Evolutionary conservation across 2,329 filamentous ascomycete species (phyloP).

Genomic region (Exserohilum turcica): DNA sequence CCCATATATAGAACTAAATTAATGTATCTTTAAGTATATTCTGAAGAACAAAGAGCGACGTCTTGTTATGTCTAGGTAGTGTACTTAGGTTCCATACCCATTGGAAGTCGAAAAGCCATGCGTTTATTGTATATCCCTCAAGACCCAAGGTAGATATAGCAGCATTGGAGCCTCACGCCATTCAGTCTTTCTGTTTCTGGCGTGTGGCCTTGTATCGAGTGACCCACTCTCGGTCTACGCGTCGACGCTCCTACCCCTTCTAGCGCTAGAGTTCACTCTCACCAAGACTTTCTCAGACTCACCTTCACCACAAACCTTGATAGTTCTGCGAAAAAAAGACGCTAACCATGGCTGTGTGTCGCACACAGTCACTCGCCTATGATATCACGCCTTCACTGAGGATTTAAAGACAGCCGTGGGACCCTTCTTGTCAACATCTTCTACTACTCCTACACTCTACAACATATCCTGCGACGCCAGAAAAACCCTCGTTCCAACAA

Average conservation of each 20-base stretch:
- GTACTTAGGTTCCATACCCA: too few relatives aligned
- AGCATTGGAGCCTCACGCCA: background rate
- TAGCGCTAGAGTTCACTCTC: conserved; percentile 7
- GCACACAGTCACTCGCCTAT: conserved; percentile 9
- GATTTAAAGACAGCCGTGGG: background rate
- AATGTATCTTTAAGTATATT: background rate
- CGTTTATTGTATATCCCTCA: too few relatives aligned
- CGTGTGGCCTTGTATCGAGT: background rate
- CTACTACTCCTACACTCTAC: conserved; percentile 4
- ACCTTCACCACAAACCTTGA: background rate
- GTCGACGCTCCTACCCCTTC: background rate
- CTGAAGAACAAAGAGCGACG: background rate
- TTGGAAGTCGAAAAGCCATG: too few relatives aligned
- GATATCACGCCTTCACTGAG: conserved; percentile 15
- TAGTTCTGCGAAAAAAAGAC: background rate
- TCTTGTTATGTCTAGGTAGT: too few relatives aligned
- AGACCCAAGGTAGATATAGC: background rate
- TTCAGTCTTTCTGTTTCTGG: background rate
- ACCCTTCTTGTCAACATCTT: conserved; percentile 1
- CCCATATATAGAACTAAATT: background rate
- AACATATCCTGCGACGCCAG: background rate
- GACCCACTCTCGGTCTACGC: background rate
- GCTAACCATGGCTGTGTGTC: conserved; percentile 16
- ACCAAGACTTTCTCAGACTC: conserved; percentile 13
- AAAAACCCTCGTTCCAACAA: background rate